phyloP scores from a whole-genome alignment of 2,329 filamentous ascomycete species.

The Aureobasidium sp. region DNA sequence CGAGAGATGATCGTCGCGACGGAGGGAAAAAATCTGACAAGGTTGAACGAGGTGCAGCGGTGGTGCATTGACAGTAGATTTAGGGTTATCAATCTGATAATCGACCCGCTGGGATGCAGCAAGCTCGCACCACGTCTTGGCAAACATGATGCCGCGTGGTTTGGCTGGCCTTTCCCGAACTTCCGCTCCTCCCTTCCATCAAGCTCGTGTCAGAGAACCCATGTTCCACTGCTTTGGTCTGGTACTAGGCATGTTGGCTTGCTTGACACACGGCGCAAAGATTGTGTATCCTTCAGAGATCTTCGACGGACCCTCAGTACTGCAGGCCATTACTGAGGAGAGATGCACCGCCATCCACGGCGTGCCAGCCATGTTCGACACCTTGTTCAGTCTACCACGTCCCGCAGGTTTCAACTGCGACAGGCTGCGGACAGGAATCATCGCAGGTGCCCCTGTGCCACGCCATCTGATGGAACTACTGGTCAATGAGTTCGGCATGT shows the following conservation, averaged over 20 bases:
- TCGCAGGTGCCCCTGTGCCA: slow-evolving; percentile 70
- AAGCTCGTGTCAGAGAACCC: slow-evolving; percentile 31
- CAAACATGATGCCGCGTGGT: background rate
- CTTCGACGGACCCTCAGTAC: slow-evolving; percentile 59
- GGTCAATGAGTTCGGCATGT: slow-evolving; percentile 63
- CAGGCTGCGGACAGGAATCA: slow-evolving; percentile 62
- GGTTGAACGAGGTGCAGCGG: background rate
- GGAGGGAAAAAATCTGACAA: background rate
- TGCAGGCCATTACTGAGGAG: slow-evolving; percentile 50
- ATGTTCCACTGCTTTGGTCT: slow-evolving; percentile 83
- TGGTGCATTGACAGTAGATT: slow-evolving; percentile 1
- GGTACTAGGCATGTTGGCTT: slow-evolving; percentile 64
- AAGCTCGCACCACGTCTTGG: background rate
- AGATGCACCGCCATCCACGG: slow-evolving; percentile 63
- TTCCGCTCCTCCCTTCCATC: background rate
- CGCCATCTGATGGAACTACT: slow-evolving; percentile 65
- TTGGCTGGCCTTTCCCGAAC: background rate
- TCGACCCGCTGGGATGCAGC: background rate
- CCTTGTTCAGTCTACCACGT: slow-evolving; percentile 43
- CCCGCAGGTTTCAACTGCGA: slow-evolving; percentile 37
- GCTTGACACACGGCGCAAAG: slow-evolving; percentile 65
- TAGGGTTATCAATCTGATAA: slow-evolving; percentile 13
- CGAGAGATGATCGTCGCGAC: background rate
- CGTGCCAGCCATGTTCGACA: slow-evolving; percentile 78
- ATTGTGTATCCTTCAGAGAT: slow-evolving; percentile 68